Evolutionary conservation across 2,329 filamentous ascomycete genomes (phyloP).

Genomic region (Phialophora expanda): DNA sequence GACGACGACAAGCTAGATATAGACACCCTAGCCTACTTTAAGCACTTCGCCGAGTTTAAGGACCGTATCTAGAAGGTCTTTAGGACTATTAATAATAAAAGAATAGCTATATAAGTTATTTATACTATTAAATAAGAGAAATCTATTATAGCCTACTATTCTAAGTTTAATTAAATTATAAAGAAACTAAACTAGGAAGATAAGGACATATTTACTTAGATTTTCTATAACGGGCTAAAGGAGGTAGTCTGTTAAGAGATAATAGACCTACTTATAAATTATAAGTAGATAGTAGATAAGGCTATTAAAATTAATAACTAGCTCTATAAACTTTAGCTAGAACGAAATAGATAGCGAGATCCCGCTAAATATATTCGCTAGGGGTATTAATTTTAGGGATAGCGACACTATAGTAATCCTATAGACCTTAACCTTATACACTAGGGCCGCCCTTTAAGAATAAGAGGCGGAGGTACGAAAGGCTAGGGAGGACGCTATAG

Average conservation of each 20-base stretch:
- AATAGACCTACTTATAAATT: neutral
- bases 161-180: neutral
- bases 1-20: neutral
- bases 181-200: neutral
- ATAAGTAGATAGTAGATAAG: slow-evolving; percentile 2
- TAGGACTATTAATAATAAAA: neutral
- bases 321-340: no score
- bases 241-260: neutral
- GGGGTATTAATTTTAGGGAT: neutral
- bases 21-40: neutral
- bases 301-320: no score
- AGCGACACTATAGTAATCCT: neutral
- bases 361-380: neutral
- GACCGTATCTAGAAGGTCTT: neutral
- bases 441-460: neutral
- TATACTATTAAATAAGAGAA: neutral
- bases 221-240: neutral
- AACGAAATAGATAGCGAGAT: no score
- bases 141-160: neutral
- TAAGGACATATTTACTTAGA: neutral
- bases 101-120: neutral
- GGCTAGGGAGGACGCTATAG: no score
- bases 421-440: slow-evolving; percentile 1
- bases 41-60: neutral
- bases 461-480: no score